phyloP scores from a whole-genome alignment of 73 alveolate genomes.

The Tetrahymena borealis region DNA sequence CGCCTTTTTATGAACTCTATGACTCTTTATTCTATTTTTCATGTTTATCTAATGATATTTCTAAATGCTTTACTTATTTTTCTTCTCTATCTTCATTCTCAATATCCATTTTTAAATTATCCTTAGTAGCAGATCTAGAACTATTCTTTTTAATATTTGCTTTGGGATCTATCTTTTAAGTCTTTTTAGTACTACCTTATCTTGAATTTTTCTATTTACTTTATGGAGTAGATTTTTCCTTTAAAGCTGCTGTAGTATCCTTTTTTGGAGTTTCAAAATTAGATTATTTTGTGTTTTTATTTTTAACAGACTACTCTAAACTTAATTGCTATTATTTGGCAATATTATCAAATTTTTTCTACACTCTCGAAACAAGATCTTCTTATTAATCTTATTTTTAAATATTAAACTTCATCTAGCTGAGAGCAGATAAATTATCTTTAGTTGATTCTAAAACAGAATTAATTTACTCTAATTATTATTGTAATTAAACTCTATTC shows the following conservation, averaged over 20 bases:
- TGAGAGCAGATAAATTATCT: neutral
- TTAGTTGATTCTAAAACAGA: neutral
- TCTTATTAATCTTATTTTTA: neutral
- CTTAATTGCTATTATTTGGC: neutral
- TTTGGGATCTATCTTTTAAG: neutral
- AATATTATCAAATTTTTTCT: neutral
- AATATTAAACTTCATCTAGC: neutral
- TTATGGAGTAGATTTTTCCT: neutral
- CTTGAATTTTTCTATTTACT: neutral
- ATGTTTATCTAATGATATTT: neutral
- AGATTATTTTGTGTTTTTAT: neutral
- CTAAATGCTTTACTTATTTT: neutral
- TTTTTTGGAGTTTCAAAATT: neutral
- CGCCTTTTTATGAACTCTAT: neutral
- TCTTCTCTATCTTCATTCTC: neutral
- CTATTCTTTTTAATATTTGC: neutral
- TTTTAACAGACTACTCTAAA: neutral
- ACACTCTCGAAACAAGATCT: neutral
- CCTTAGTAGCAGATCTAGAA: neutral
- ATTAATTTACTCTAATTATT: neutral
- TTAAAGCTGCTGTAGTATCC: neutral
- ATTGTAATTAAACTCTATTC: neutral
- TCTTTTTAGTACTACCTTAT: neutral
- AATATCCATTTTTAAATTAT: neutral
- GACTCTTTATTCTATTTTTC: neutral